A percentile compares a stretch with the other conserved stretches of the same genome.
phyloP scores from a whole-genome alignment of 345 rosid genomes.

The Bruguiera parviflora region DNA sequence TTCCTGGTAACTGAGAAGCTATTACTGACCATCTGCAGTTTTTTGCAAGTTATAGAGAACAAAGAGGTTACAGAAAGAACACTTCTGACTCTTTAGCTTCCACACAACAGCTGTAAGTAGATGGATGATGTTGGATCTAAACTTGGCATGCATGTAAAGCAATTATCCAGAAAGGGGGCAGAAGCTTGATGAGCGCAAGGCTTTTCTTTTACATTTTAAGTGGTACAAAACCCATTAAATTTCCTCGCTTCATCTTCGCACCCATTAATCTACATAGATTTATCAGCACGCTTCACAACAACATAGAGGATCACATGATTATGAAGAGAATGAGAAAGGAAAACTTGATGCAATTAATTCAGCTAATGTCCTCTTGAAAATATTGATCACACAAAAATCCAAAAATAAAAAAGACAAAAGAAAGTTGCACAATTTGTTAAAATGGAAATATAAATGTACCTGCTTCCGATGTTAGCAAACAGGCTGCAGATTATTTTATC shows the following conservation, averaged over 20 bases:
- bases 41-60: conserved; percentile 15
- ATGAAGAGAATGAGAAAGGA: too few species aligned
- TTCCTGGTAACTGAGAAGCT: conserved; percentile 90
- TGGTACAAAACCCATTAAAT: not conserved
- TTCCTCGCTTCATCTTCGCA: not conserved
- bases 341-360: not conserved
- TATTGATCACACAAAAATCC: not conserved
- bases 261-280: not conserved
- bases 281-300: not conserved
- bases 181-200: conserved; percentile 19
- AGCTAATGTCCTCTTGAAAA: not conserved
- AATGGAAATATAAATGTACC: conserved; percentile 37
- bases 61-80: conserved; percentile 16
- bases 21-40: conserved; percentile 89
- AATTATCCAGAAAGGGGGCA: conserved; percentile 27
- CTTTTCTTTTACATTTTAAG: not conserved
- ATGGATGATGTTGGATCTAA: conserved; percentile 28
- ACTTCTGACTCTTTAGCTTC: not conserved
- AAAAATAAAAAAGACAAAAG: not conserved
- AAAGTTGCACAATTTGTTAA: not conserved
- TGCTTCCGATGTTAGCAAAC: conserved; percentile 89
- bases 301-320: too few species aligned
- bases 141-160: conserved; percentile 32
- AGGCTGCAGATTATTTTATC: conserved; percentile 71
- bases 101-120: conserved; percentile 15